Base-by-base conservation (phyloP, 2,329 filamentous ascomycete species). In the Ilyonectria robusta region DNA sequence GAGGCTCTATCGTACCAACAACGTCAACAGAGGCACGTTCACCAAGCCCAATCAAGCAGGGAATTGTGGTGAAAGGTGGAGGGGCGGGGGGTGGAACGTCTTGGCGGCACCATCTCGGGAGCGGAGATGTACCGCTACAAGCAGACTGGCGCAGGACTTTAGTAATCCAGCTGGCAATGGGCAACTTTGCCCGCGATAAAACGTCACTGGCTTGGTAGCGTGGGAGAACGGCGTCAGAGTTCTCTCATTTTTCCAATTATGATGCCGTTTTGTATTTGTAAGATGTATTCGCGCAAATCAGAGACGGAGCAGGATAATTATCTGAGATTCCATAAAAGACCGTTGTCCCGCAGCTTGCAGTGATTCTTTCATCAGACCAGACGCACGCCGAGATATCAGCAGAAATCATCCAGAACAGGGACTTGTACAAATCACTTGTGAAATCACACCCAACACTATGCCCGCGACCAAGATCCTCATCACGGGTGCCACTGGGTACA, bases 401-500 rank as follows among this genome's bases (percentile, higher is more conserved):
- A 35, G 33, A 53, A 21, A 17, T 17, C 29, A 40, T 54, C 50
- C 10, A 46, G n/a, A 3, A 10, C 8, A 23, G n/a, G 11, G 13
- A 23, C n/a, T 23, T 21, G 13, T 13, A 46, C n/a, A 5, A 46
- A 21, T 10, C 10, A 4, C 23, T 21, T 35, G 21, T 11, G 19
- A 42, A n/a, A 33, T 10, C 10, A 15, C 31, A 8, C 4, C 19
- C 8, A 13, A n/a, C 55, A 48, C 3, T 35, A 74, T 73, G 71
- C 29, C 59, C 67, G 54, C 68, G 1, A 48, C 62, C 48, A 76
- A 72, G 31, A 65, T 78, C 17, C 72, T 78, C 13, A 42, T 77
- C 37, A 71, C 74, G 3, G 77, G 77, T 15, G 75, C 72, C 13
- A 76, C 75, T 3, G 77, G 74, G 33, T 79, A 76, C 54, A 72